phyloP scores from a whole-genome alignment of 495 filamentous ascomycete genomes.

The Astrothelium macrocarpum region DNA sequence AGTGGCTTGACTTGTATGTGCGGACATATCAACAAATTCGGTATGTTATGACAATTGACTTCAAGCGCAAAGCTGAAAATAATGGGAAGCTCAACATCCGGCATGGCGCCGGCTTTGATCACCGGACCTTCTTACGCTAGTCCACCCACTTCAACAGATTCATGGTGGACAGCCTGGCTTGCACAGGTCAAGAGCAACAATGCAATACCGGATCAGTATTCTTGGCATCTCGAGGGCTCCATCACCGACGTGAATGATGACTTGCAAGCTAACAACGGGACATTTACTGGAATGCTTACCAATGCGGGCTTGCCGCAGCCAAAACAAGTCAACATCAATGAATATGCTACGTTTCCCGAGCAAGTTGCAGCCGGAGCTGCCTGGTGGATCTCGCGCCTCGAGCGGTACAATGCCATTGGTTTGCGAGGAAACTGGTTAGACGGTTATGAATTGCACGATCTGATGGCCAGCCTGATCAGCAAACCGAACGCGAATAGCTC shows the following conservation, averaged over 20 bases:
- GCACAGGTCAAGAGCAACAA: conserved; percentile 23
- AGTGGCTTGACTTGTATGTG: conserved; percentile 29
- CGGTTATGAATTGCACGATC: conserved; percentile 32
- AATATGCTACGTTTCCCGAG: conserved; percentile 33
- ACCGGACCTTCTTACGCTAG: conserved; percentile 27
- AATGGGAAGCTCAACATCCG: not conserved
- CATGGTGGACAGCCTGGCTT: conserved; percentile 30
- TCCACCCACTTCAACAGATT: conserved; percentile 16
- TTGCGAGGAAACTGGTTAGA: conserved; percentile 36
- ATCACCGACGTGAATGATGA: conserved; percentile 19
- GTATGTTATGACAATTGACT: conserved; percentile 14
- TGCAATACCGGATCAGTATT: conserved; percentile 33
- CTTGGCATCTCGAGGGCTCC: conserved; percentile 28
- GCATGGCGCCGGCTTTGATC: conserved; percentile 3
- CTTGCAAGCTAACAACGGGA: conserved; percentile 20
- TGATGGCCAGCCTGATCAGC: conserved; percentile 28
- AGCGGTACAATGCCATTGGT: conserved; percentile 32
- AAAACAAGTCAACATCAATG: conserved; percentile 36
- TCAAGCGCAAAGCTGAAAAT: conserved; percentile 7
- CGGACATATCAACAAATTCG: conserved; percentile 26
- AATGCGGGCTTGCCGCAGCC: not conserved
- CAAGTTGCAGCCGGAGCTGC: conserved; percentile 33
- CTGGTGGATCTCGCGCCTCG: conserved; percentile 35
- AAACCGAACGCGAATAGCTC: conserved; percentile 23
- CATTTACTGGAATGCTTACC: not conserved